A percentile compares a stretch with the other conserved stretches of the same genome.
These are phyloP conservation scores for Verticillium longisporum DNA, from an alignment of 2,329 filamentous ascomycete genomes.

Conservation along the genomic window DNA sequence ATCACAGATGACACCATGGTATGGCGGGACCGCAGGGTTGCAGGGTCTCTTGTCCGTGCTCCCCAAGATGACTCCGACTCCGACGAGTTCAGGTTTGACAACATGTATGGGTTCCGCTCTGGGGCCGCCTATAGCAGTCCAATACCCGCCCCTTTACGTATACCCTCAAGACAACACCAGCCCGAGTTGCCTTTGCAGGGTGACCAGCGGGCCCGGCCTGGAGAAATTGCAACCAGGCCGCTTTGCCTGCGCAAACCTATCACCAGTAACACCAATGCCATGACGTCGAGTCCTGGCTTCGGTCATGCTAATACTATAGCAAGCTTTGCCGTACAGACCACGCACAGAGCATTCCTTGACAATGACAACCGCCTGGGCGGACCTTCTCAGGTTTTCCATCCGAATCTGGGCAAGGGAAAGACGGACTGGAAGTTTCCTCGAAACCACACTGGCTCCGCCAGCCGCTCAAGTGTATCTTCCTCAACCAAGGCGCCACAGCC, in stretches of 20 bases:
- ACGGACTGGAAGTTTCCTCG: not conserved
- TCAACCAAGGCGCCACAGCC: not conserved
- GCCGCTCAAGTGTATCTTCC: not conserved
- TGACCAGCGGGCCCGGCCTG: no score
- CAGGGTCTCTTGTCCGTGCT: not conserved
- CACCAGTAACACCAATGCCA: no score
- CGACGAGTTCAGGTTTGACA: slow-evolving; percentile 1
- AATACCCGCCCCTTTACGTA: slow-evolving; percentile 9
- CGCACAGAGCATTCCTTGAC: no score
- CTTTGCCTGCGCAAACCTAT: no score
- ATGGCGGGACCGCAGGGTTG: slow-evolving; percentile 2
- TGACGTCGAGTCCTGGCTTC: no score
- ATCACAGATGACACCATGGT: slow-evolving; percentile 3
- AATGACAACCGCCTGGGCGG: no score
- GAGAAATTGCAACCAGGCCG: no score
- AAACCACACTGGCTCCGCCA: not conserved
- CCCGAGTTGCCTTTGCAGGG: not conserved
- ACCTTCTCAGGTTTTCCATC: not conserved
- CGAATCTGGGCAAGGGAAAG: not conserved
- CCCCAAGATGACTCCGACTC: not conserved
- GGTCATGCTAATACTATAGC: no score
- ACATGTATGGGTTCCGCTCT: slow-evolving; percentile 6
- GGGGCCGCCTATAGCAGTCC: slow-evolving; percentile 9
- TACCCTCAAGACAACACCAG: slow-evolving; percentile 3
- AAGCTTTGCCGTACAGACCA: not conserved